These are phyloP conservation scores for Penicillium sp. DNA, from an alignment of 2,329 filamentous ascomycete species.

Conservation along the genomic window DNA sequence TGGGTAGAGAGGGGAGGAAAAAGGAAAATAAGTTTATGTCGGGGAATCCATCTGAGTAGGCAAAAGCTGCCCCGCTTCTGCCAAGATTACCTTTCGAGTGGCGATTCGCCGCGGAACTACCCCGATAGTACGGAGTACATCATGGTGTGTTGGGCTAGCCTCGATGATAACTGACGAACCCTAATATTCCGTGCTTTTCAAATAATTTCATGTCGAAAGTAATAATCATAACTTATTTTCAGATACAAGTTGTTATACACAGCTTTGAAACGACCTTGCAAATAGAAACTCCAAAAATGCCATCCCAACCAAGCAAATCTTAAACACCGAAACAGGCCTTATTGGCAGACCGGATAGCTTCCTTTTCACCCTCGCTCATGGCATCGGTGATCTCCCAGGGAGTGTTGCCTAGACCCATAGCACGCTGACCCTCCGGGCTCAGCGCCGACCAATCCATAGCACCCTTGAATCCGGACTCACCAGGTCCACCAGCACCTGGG, in stretches of 20 bases:
- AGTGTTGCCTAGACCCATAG: slow-evolving; percentile 52
- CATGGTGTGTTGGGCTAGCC: neutral
- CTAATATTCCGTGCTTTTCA: neutral
- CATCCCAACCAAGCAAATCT: neutral
- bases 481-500: slow-evolving; percentile 53
- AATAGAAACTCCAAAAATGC: neutral
- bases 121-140: neutral
- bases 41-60: neutral
- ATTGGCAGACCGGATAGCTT: slow-evolving; percentile 53
- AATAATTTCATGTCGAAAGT: neutral
- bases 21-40: neutral
- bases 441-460: slow-evolving; percentile 39
- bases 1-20: neutral
- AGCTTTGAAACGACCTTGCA: neutral
- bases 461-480: slow-evolving; percentile 40
- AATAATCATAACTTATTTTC: neutral
- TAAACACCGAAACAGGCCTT: slow-evolving; percentile 48
- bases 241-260: neutral
- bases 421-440: slow-evolving; percentile 49
- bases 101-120: neutral
- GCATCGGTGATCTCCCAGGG: slow-evolving; percentile 49
- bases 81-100: neutral
- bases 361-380: slow-evolving; percentile 51
- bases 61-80: slow-evolving; percentile 1
- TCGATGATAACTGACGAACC: neutral